Evolutionary conservation across 129 eudicot species (phyloP).

Genomic region (Flaveria linearis): DNA sequence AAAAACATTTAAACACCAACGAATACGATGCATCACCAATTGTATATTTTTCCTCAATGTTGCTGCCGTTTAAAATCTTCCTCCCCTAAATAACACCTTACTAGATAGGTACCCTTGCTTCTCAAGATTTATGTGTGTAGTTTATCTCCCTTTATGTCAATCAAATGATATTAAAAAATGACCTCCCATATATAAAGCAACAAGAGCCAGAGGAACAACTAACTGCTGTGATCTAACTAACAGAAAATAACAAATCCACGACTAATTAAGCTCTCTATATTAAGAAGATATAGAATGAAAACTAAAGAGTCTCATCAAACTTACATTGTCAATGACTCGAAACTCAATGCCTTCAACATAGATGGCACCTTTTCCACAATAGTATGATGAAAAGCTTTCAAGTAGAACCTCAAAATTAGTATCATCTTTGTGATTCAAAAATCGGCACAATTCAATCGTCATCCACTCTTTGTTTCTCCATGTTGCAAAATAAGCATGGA

Average conservation of each 20-base stretch:
- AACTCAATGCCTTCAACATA: slow-evolving; percentile 13
- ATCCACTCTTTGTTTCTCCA: slow-evolving; percentile 23
- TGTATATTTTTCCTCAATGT: too few species aligned
- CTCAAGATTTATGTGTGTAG: too few species aligned
- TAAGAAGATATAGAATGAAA: neutral
- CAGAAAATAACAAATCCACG: too few species aligned
- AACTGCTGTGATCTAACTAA: too few species aligned
- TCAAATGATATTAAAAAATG: too few species aligned
- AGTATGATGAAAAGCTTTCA: slow-evolving; percentile 8
- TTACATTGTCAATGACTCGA: neutral
- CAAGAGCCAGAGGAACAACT: too few species aligned
- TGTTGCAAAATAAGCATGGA: slow-evolving; percentile 22
- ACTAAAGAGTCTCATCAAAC: neutral
- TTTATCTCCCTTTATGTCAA: too few species aligned
- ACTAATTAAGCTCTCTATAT: too few species aligned
- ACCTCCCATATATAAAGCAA: too few species aligned
- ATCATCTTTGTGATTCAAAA: neutral
- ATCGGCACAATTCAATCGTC: slow-evolving; percentile 11
- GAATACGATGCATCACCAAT: neutral
- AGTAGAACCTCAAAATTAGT: slow-evolving; percentile 8
- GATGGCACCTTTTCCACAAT: slow-evolving; percentile 4
- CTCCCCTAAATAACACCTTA: too few species aligned
- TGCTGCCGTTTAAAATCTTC: too few species aligned
- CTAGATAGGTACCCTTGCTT: too few species aligned
- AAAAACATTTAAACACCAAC: neutral